A percentile compares a stretch with the other conserved stretches of the same genome.
phyloP scores from a whole-genome alignment of 2,329 filamentous ascomycete genomes.

The Venturia asperata region DNA sequence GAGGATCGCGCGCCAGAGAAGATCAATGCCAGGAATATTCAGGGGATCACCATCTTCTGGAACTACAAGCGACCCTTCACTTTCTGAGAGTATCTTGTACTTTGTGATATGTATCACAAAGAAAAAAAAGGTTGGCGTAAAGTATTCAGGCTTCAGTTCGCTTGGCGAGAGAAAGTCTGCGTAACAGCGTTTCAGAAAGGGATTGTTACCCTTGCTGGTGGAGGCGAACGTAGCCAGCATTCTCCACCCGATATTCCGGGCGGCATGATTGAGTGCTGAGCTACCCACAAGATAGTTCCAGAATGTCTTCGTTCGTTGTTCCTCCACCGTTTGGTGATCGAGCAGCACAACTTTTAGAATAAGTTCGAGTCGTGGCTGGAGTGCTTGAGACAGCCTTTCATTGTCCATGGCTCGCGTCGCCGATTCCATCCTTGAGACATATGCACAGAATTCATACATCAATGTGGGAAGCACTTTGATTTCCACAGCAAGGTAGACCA shows the following conservation, averaged over 20 bases:
- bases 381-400: constrained; percentile 12
- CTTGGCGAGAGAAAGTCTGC: constrained; percentile 46
- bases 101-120: constrained; percentile 47
- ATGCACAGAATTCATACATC: constrained; percentile 35
- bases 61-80: not conserved
- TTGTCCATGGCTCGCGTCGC: not conserved
- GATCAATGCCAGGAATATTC: constrained; percentile 52
- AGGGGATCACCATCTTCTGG: constrained; percentile 48
- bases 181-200: constrained; percentile 44
- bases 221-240: constrained; percentile 46
- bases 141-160: constrained; percentile 29
- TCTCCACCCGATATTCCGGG: constrained; percentile 63
- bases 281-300: constrained; percentile 69
- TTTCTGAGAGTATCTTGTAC: not conserved
- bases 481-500: constrained; percentile 27
- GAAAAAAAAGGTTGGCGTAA: constrained; percentile 55
- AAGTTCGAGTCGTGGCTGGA: constrained; percentile 44
- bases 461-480: constrained; percentile 28
- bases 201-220: constrained; percentile 30
- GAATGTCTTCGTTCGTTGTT: constrained; percentile 55
- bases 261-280: constrained; percentile 50
- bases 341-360: constrained; percentile 53
- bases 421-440: constrained; percentile 23
- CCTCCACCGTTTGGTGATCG: constrained; percentile 55
- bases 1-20: constrained; percentile 78